A percentile compares a stretch with the other conserved stretches of the same genome.
These are phyloP conservation scores for Centella asiatica DNA, from an alignment of 129 eudicot genomes.

Conservation along the genomic window DNA sequence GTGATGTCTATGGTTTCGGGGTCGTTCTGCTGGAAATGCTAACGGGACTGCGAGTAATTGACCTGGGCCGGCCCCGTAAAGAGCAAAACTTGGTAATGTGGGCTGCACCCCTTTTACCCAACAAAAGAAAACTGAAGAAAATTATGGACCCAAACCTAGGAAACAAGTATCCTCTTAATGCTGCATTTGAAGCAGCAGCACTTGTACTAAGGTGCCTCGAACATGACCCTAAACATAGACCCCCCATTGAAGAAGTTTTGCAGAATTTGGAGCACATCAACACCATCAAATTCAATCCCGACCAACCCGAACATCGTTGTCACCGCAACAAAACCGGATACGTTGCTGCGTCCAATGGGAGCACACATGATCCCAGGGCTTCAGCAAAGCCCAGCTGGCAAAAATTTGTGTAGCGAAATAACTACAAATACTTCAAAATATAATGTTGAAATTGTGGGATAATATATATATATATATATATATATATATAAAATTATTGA, in stretches of 20 bases:
- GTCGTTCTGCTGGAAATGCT: not conserved
- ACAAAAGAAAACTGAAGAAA: not conserved
- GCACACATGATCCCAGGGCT: too few relatives aligned
- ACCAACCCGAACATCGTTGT: too few relatives aligned
- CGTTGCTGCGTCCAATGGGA: too few relatives aligned
- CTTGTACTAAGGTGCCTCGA: not conserved
- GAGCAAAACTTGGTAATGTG: not conserved
- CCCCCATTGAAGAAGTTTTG: not conserved
- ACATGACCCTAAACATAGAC: not conserved
- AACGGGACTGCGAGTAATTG: not conserved
- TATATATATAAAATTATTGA: too few relatives aligned
- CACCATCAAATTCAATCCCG: not conserved
- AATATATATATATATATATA: too few relatives aligned
- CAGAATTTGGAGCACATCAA: not conserved
- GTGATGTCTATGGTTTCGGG: too few relatives aligned
- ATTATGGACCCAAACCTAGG: not conserved
- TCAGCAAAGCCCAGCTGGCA: too few relatives aligned
- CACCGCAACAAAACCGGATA: too few relatives aligned
- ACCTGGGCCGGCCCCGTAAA: not conserved
- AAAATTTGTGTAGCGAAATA: too few relatives aligned
- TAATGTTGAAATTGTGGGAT: too few relatives aligned
- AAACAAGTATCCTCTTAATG: not conserved
- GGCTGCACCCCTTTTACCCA: not conserved
- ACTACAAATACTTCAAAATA: too few relatives aligned
- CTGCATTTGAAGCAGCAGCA: not conserved